A percentile compares a stretch with the other conserved stretches of the same genome.
phyloP scores from a whole-genome alignment of 2,329 filamentous ascomycete species.

The Tolypocladium inflatum region DNA sequence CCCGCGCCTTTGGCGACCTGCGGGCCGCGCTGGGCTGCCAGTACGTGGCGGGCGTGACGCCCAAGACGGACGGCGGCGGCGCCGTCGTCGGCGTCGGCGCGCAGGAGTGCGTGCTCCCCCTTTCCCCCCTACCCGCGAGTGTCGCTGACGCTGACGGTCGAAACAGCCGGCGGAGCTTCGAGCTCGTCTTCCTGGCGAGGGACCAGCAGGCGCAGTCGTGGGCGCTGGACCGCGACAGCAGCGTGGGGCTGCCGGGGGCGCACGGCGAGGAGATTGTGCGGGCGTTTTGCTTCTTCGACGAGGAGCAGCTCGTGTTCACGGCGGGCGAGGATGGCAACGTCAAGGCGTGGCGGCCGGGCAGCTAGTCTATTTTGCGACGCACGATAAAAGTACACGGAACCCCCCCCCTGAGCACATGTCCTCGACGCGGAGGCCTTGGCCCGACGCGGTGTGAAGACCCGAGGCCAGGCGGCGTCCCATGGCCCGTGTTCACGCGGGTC shows the following conservation, averaged over 20 bases:
- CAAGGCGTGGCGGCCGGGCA: slow-evolving; percentile 41
- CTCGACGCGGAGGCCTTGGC: background rate
- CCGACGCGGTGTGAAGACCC: background rate
- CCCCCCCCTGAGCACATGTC: background rate
- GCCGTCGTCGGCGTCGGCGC: slow-evolving; percentile 56
- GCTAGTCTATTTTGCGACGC: background rate
- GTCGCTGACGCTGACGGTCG: background rate
- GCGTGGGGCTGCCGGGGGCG: slow-evolving; percentile 50
- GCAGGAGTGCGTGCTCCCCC: slow-evolving; percentile 46
- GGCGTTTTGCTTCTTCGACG: slow-evolving; percentile 54
- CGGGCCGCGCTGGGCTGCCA: slow-evolving; percentile 56
- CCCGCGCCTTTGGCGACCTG: slow-evolving; percentile 57
- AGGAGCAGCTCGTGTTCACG: slow-evolving; percentile 48
- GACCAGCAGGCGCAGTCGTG: slow-evolving; percentile 32
- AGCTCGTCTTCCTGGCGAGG: slow-evolving; percentile 49
- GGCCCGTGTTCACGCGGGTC: background rate
- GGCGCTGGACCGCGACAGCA: slow-evolving; percentile 43
- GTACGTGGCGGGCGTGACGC: slow-evolving; percentile 61
- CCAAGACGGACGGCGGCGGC: slow-evolving; percentile 47
- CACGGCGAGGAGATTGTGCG: slow-evolving; percentile 57
- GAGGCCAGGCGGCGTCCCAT: background rate
- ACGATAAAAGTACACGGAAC: no score
- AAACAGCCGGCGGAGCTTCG: slow-evolving; percentile 44
- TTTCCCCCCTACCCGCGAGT: slow-evolving; percentile 16
- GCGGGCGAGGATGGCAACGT: slow-evolving; percentile 49